Evolutionary conservation across 75 land plant species (phyloP).

Genomic region (Cunninghamia lanceolata): DNA sequence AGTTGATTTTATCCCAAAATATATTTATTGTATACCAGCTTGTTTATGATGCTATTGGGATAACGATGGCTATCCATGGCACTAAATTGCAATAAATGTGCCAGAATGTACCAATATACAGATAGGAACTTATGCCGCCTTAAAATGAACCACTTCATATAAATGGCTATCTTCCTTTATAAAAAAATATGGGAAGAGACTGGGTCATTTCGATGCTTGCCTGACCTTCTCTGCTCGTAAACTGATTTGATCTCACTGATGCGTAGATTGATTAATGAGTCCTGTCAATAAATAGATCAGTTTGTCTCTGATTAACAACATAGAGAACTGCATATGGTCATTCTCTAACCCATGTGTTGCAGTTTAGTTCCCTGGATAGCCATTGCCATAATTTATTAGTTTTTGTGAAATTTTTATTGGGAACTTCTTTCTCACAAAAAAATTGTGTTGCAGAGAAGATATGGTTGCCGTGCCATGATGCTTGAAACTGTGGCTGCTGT

Average conservation of each 20-base stretch:
- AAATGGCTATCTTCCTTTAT: neutral
- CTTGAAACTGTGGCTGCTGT: slow-evolving; percentile 93
- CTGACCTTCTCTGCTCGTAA: neutral
- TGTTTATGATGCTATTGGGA: neutral
- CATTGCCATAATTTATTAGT: neutral
- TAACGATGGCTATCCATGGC: neutral
- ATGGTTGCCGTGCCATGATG: slow-evolving; percentile 90
- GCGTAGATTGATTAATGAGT: too few relatives aligned
- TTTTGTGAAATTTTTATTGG: neutral
- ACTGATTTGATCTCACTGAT: too few relatives aligned
- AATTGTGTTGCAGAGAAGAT: slow-evolving; percentile 50
- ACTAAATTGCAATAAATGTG: neutral
- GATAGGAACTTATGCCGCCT: neutral
- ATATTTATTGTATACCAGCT: neutral
- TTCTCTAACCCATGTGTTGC: neutral
- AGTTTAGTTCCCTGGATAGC: slow-evolving; percentile 2
- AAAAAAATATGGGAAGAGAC: too few relatives aligned
- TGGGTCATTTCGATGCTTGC: neutral
- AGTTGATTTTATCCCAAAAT: neutral
- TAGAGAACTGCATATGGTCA: neutral
- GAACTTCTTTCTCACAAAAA: neutral
- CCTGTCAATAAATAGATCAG: neutral
- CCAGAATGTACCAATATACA: neutral
- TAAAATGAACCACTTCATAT: neutral
- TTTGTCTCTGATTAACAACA: neutral